phyloP scores from a whole-genome alignment of 2,329 filamentous ascomycete species.

The Epichloe bromicola region DNA sequence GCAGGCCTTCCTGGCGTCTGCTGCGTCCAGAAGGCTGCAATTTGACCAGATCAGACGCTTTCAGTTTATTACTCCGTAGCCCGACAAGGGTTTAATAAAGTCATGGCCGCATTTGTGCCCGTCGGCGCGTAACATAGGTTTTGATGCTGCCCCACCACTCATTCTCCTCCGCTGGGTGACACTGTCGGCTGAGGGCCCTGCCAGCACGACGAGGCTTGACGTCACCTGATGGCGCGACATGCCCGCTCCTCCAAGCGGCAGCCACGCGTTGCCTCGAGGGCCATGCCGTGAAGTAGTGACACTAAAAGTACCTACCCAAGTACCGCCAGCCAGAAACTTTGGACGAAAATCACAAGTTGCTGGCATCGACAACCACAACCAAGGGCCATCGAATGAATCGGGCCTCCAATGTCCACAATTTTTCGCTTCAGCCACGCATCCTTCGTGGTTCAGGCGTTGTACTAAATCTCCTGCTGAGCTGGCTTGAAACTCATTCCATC shows the following conservation, averaged over 20 bases:
- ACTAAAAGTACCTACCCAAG: too few relatives aligned
- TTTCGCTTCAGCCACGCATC: background rate
- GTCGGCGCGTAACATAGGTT: too few relatives aligned
- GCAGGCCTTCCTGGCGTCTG: too few relatives aligned
- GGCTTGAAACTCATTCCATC: too few relatives aligned
- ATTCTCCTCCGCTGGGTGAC: background rate
- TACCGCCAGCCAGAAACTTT: background rate
- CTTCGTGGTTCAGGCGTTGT: background rate
- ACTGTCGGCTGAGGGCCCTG: too few relatives aligned
- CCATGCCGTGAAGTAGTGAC: background rate
- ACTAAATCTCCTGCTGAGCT: too few relatives aligned
- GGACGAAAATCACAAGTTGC: background rate
- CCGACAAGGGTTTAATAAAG: too few relatives aligned
- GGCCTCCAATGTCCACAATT: background rate
- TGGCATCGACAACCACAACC: background rate
- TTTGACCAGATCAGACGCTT: too few relatives aligned
- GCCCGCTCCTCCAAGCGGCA: background rate
- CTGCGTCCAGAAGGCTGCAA: too few relatives aligned
- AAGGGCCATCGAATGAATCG: background rate
- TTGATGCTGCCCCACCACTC: too few relatives aligned
- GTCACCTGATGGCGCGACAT: constrained; percentile 4
- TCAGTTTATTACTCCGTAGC: too few relatives aligned
- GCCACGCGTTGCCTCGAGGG: background rate
- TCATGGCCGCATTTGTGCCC: too few relatives aligned
- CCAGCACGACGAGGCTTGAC: background rate